Percentiles rank a stretch among this genome's conserved stretches.
Conservation (phyloP, 179 eudicot genomes). For the Silene vulgaris region DNA sequence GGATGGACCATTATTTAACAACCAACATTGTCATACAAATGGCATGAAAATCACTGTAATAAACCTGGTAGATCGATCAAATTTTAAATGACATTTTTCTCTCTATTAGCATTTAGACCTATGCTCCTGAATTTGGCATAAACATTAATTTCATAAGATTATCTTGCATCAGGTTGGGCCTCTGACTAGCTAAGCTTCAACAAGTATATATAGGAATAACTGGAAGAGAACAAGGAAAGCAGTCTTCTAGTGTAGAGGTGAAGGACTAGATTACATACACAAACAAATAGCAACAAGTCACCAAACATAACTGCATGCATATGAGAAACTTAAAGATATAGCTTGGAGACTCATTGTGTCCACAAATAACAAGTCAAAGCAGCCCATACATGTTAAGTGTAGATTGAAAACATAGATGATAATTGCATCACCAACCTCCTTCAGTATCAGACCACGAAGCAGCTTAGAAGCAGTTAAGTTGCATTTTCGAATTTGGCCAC, state of each 20-base stretch:
- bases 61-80: background rate
- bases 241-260: background rate
- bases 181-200: background rate
- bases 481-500: slow-evolving; percentile 59
- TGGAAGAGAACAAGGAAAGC: background rate
- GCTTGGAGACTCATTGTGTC: background rate
- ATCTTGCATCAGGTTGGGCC: background rate
- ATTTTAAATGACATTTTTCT: background rate
- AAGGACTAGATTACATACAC: background rate
- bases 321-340: background rate
- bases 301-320: background rate
- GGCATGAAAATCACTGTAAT: background rate
- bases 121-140: background rate
- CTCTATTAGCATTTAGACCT: background rate
- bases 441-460: slow-evolving; percentile 40
- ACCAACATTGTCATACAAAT: background rate
- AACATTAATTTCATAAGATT: background rate
- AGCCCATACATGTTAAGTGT: background rate
- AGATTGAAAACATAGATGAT: slow-evolving; percentile 5
- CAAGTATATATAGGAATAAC: background rate
- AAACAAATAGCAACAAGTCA: background rate
- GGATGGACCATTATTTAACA: background rate
- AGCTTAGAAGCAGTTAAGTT: slow-evolving; percentile 56
- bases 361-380: background rate
- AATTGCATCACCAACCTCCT: slow-evolving; percentile 50